Percentiles rank a stretch among this genome's conserved stretches.
Evolutionary conservation across 345 rosid genomes (phyloP).

Genomic region (Aquilaria sinensis): DNA sequence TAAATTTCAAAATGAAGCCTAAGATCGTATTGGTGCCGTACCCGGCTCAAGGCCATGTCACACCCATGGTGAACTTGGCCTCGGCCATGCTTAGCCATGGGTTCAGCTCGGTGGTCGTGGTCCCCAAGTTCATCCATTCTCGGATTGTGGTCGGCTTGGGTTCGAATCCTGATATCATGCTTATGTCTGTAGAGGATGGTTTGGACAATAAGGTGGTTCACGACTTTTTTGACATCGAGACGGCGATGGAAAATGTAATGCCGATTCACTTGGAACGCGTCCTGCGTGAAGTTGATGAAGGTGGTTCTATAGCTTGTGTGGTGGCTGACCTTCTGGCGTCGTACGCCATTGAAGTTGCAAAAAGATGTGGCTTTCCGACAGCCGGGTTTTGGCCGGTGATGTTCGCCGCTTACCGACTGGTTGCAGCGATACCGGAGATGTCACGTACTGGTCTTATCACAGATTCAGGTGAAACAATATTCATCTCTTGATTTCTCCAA

Average conservation of each 20-base stretch:
- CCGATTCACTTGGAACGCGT: slow-evolving; percentile 49
- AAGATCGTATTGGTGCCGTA: slow-evolving; percentile 57
- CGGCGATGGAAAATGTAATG: slow-evolving; percentile 52
- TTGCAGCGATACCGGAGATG: slow-evolving; percentile 60
- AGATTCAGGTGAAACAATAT: slow-evolving; percentile 31
- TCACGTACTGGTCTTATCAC: slow-evolving; percentile 39
- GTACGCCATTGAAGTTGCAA: slow-evolving; percentile 54
- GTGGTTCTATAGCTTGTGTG: slow-evolving; percentile 36
- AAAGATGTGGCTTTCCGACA: slow-evolving; percentile 40
- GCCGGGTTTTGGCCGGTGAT: slow-evolving; percentile 82
- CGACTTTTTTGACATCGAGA: slow-evolving; percentile 63
- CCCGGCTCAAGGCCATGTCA: slow-evolving; percentile 82
- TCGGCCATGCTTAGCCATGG: slow-evolving; percentile 34
- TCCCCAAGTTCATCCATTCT: slow-evolving; percentile 50
- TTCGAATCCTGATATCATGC: slow-evolving; percentile 9
- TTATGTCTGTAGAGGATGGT: slow-evolving; percentile 42
- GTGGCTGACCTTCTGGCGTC: slow-evolving; percentile 70
- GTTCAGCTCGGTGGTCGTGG: slow-evolving; percentile 42
- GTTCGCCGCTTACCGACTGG: slow-evolving; percentile 52
- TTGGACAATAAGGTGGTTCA: slow-evolving; percentile 13
- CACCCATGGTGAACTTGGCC: slow-evolving; percentile 67
- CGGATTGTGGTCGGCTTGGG: slow-evolving; percentile 19
- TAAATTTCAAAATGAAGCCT: slow-evolving; percentile 10
- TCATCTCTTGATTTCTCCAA: not conserved
- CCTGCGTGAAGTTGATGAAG: slow-evolving; percentile 21